These are phyloP conservation scores for Fagopyrum esculentum DNA, from an alignment of 148 eudicot species.

Conservation along the genomic window DNA sequence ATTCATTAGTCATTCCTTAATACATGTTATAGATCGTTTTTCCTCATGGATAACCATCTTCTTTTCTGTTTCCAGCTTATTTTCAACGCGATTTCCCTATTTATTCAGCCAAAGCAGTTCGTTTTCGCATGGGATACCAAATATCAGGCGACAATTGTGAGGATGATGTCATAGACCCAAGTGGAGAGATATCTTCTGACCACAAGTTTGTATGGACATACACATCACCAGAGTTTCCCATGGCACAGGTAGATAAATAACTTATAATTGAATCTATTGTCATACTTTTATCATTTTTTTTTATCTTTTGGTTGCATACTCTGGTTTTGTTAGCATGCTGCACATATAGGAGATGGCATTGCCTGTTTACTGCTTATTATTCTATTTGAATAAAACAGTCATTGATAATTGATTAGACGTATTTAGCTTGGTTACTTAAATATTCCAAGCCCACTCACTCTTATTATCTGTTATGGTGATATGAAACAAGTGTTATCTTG, in stretches of 20 bases:
- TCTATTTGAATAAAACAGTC: neutral
- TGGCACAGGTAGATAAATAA: slow-evolving; percentile 53
- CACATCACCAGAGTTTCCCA: slow-evolving; percentile 67
- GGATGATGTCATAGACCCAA: slow-evolving; percentile 19
- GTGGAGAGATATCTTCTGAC: slow-evolving; percentile 32
- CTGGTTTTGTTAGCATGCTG: neutral
- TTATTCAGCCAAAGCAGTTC: slow-evolving; percentile 79
- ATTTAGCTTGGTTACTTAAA: neutral
- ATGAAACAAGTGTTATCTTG: neutral
- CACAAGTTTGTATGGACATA: slow-evolving; percentile 74
- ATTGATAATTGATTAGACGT: neutral
- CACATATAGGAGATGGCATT: neutral
- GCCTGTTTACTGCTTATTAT: slow-evolving; percentile 4
- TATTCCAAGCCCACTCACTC: neutral
- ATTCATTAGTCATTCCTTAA: neutral
- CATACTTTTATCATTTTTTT: neutral
- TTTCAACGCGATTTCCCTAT: slow-evolving; percentile 62
- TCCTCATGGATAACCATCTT: neutral
- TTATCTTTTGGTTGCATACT: neutral
- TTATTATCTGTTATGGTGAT: neutral
- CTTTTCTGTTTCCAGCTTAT: slow-evolving; percentile 39
- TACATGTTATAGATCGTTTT: neutral
- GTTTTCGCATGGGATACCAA: slow-evolving; percentile 69
- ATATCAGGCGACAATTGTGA: slow-evolving; percentile 24
- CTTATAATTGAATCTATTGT: neutral